These are phyloP conservation scores for Syzygium syzygioides DNA, from an alignment of 441 rosid species.

Conservation along the genomic window DNA sequence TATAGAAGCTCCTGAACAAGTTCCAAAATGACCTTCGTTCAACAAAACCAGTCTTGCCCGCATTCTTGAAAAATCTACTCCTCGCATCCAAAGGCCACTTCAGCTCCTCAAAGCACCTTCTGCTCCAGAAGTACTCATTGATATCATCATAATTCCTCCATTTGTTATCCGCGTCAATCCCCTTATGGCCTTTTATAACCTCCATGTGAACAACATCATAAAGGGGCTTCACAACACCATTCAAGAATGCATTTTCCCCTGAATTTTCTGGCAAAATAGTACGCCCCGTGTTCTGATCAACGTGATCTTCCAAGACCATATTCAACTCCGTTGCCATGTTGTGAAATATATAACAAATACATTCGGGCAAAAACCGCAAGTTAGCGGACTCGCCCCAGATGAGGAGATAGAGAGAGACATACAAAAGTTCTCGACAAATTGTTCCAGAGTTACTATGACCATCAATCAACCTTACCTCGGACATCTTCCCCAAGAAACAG, in stretches of 20 bases:
- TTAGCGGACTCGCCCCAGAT: constrained; percentile 92
- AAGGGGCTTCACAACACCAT: constrained; percentile 62
- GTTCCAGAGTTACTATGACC: constrained; percentile 41
- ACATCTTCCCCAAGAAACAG: constrained; percentile 54
- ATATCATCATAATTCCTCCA: constrained; percentile 93
- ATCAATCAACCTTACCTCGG: constrained; percentile 85
- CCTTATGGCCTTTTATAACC: constrained; percentile 49
- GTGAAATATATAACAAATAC: constrained; percentile 74
- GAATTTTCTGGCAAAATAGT: constrained; percentile 46
- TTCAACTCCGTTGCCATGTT: constrained; percentile 78
- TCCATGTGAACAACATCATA: constrained; percentile 49
- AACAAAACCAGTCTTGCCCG: constrained; percentile 87
- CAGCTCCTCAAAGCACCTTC: constrained; percentile 61
- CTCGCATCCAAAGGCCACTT: constrained; percentile 76
- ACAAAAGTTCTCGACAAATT: constrained; percentile 58
- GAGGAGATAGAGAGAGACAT: constrained; percentile 63
- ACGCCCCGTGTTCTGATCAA: constrained; percentile 69
- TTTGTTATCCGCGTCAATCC: constrained; percentile 56
- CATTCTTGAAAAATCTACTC: constrained; percentile 53
- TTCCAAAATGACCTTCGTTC: constrained; percentile 86
- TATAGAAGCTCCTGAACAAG: constrained; percentile 65
- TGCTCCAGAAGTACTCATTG: constrained; percentile 86
- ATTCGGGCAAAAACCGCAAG: constrained; percentile 79
- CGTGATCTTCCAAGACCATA: constrained; percentile 60
- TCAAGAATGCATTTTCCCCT: constrained; percentile 58